Base-by-base conservation (phyloP, 805 yeast species). In the Kluyveromyces siamensis region DNA sequence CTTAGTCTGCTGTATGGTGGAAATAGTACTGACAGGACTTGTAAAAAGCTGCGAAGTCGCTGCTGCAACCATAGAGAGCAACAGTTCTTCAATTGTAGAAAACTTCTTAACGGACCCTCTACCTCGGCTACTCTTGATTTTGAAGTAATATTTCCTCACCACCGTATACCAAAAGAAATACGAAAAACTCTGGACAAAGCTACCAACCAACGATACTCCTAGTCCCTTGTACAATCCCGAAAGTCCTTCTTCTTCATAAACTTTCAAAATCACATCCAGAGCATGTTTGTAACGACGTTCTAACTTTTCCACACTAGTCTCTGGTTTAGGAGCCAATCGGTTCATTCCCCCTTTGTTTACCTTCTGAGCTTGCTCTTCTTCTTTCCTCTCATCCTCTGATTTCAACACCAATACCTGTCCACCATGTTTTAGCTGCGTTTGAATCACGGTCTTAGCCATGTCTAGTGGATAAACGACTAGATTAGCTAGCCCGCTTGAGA, bases 161-260 rank as follows among this genome's bases (percentile, higher is more conserved):
- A 84, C 68, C 6, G 89, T 81, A 66, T 87, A 87, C 93, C 95
- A 87, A 66, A 86, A 87, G 65, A 87, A 87, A 65, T 87, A 87
- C 30, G 87, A 81, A 61, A 87, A 87, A 56, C 83, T 84, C 60
- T 85, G 87, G 8, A 84, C 79, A 2, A 90, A 89, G 10, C 82
- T 78, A 2, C 89, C 88, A 17, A 82, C 58, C 40, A 86, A 67
- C 1, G 86, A 77, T 1, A 89, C 80, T 2, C 77, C 67, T 43
- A 87, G 65, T 1, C 96, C 96, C 53, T 76, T 79, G 67, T 87
- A 87, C 65, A 85, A 74, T 7, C 91, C 93, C 16, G 68, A 53
- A 10, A 83, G 44, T 1, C 95, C 95, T 55, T 80, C 75, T 48
- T 72, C 72, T 46, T 52, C 52, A 60, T 79, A 76, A 5, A 87